Percentiles rank a stretch among this genome's conserved stretches.
Conservation (phyloP, 2,329 filamentous ascomycete genomes). For the Coniochaeta sp. region DNA sequence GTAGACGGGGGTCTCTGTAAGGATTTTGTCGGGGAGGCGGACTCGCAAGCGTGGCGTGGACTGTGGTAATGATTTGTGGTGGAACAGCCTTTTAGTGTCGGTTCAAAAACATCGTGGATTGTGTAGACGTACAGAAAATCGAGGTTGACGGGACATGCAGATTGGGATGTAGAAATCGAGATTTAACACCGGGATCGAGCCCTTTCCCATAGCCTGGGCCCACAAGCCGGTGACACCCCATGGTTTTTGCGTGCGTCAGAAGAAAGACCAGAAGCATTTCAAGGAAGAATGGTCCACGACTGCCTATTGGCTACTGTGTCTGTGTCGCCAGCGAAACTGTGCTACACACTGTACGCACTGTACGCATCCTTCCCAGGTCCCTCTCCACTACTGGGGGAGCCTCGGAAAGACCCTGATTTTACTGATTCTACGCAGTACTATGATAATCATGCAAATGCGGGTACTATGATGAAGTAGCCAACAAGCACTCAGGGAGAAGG, state of each 20-base stretch:
- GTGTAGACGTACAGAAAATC: background rate
- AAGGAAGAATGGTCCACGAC: background rate
- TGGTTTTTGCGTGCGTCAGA: background rate
- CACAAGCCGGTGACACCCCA: background rate
- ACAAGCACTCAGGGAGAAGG: too few species aligned
- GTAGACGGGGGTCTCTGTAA: background rate
- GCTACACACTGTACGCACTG: too few species aligned
- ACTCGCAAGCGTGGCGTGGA: background rate
- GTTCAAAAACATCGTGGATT: background rate
- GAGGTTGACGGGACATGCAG: background rate
- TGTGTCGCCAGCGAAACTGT: background rate
- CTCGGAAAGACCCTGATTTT: too few species aligned
- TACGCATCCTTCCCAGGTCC: too few species aligned
- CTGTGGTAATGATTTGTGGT: too few species aligned
- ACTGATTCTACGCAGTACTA: too few species aligned
- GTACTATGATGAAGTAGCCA: too few species aligned
- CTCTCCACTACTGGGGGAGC: too few species aligned
- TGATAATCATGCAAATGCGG: too few species aligned
- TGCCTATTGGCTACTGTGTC: background rate
- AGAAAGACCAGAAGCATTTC: background rate
- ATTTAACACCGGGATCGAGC: slow-evolving; percentile 16
- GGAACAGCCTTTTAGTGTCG: background rate
- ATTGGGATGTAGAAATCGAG: slow-evolving; percentile 12
- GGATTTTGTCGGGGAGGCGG: slow-evolving; percentile 1
- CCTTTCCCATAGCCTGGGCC: slow-evolving; percentile 4